Evolutionary conservation across 1,284 basidiomycete species (phyloP).

Genomic region (Leccinum pseudoinsigne): DNA sequence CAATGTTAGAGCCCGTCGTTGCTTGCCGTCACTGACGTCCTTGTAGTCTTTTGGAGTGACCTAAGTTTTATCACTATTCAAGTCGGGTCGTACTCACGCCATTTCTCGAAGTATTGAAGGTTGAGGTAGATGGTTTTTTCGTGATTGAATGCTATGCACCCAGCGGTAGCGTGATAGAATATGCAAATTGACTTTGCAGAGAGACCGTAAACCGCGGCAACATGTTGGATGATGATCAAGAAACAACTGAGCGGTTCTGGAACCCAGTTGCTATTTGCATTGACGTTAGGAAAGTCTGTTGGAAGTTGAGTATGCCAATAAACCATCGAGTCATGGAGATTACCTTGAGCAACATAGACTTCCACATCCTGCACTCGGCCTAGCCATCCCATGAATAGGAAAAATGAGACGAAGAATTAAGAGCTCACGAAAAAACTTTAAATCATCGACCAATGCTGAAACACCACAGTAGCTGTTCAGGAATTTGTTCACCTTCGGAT

Average conservation of each 20-base stretch:
- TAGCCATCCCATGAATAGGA: neutral
- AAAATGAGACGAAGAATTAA: neutral
- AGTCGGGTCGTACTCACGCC: conserved; percentile 58
- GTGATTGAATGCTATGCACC: conserved; percentile 91
- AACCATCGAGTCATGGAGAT: too few species aligned
- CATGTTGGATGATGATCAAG: conserved; percentile 53
- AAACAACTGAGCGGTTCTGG: conserved; percentile 56
- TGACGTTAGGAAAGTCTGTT: conserved; percentile 32
- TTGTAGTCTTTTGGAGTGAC: conserved; percentile 54
- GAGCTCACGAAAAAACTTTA: neutral
- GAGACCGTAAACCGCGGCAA: conserved; percentile 59
- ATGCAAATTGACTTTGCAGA: conserved; percentile 74
- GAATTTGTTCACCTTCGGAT: too few species aligned
- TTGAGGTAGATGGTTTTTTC: conserved; percentile 90
- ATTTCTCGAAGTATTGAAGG: conserved; percentile 71
- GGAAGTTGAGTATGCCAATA: neutral
- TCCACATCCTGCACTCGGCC: neutral
- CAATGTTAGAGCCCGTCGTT: conserved; percentile 73
- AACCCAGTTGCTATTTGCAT: conserved; percentile 40
- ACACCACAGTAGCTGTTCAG: too few species aligned
- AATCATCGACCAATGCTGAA: neutral
- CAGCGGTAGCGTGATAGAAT: conserved; percentile 78
- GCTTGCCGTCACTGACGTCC: conserved; percentile 56
- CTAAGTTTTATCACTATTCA: neutral
- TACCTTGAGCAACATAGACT: neutral